Evolutionary conservation across 2,329 filamentous ascomycete species (phyloP).

Genomic region (Onygena corvina): DNA sequence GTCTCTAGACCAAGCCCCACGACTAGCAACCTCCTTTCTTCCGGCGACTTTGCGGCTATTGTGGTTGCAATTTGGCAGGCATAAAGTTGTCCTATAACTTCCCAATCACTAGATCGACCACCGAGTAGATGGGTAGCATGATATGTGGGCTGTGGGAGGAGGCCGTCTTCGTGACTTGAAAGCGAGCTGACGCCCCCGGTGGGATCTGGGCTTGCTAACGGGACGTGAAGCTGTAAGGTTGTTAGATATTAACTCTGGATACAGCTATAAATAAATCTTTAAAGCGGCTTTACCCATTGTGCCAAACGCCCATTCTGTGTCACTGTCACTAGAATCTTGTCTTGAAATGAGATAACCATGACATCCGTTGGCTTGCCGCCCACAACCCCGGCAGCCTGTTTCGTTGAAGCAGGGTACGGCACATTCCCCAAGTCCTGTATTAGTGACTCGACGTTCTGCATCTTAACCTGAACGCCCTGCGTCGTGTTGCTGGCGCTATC

Average conservation of each 20-base stretch:
- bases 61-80: conserved; percentile 79
- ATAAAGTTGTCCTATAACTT: conserved; percentile 75
- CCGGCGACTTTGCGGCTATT: conserved; percentile 57
- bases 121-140: conserved; percentile 81
- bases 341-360: conserved; percentile 61
- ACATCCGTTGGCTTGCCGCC: conserved; percentile 60
- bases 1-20: conserved; percentile 46
- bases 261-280: not conserved
- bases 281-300: conserved; percentile 63
- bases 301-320: conserved; percentile 73
- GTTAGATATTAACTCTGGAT: conserved; percentile 3
- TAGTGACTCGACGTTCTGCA: not conserved
- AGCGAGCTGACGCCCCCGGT: conserved; percentile 30
- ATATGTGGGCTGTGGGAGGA: conserved; percentile 67
- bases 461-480: not conserved
- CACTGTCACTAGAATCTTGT: conserved; percentile 84
- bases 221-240: conserved; percentile 22
- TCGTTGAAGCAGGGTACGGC: conserved; percentile 58
- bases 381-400: conserved; percentile 49
- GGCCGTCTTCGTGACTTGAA: conserved; percentile 36
- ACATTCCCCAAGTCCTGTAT: conserved; percentile 24
- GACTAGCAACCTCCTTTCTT: conserved; percentile 48
- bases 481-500: not conserved
- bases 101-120: conserved; percentile 63
- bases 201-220: conserved; percentile 26